Evolutionary conservation across 2,329 filamentous ascomycete genomes (phyloP), one percentile per base, ranked within the genome.

Genomic region (Stemphylium beticola): DNA sequence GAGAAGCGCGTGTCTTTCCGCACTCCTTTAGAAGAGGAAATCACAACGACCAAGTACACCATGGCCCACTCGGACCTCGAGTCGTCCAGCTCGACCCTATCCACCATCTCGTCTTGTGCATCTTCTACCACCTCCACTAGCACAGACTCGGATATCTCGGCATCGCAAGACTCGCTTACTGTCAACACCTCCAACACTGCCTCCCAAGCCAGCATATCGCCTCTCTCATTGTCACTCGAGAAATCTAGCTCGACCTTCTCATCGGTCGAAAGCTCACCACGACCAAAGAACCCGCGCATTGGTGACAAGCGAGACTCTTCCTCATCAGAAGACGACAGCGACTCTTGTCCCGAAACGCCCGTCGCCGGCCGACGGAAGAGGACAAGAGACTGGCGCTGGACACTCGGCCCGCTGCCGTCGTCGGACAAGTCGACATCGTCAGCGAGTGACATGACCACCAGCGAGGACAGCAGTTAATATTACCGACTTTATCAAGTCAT

Each of bases 1-100:
- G 75, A 80, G 63, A 87, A 87, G 74, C 79, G 77, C 58, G 85
- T 87, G 11, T 80, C 78, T 22, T 87, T 86, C 66, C 77, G 80
- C 17, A 76, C 75, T 11, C 81, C 82, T 15, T 68, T 87, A 22
- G 83, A 84, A 40, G 85, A 87, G 66, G 83, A 85, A 52, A 85
- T 87, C 62, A 78, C 77, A 58, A 87, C 79, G 2, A 77, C 79
- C 36, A 79, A 75, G 52, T 87, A 84, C 70, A 82, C 80, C 4
- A 72, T 81, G 47, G 80, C 81, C 33, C 83, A 86, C 60, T 82
- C 81, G 0, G 85, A 87, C 66, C 72, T 87, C 10, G 72, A 78
- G 7, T 75, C 78, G 42, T 75, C 80, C 4, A 66, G 66, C 24
- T 75, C 69, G 8, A 69, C 74, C 9, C 56, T 72, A 17, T 65